These are phyloP conservation scores for Cardamine resedifolia DNA, from an alignment of 345 rosid species.

Conservation along the genomic window DNA sequence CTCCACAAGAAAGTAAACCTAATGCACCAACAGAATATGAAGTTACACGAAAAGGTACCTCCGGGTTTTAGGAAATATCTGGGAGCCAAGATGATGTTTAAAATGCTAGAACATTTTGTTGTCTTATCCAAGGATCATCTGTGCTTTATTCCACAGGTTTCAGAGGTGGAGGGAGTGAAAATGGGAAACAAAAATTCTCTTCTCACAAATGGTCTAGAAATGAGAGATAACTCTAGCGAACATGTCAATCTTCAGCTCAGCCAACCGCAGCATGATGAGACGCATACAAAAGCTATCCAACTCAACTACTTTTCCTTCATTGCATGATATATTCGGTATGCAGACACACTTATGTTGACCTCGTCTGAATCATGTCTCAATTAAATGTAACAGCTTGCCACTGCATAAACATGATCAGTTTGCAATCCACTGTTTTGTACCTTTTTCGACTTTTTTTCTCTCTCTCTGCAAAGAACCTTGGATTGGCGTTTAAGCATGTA, in stretches of 20 bases:
- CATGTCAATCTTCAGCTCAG: conserved; percentile 83
- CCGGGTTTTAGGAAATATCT: neutral
- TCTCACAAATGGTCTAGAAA: conserved; percentile 48
- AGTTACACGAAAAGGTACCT: conserved; percentile 56
- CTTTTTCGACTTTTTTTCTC: neutral
- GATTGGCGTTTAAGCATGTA: conserved; percentile 11
- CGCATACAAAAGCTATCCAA: conserved; percentile 50
- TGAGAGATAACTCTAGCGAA: conserved; percentile 53
- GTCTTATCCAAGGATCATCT: conserved; percentile 14
- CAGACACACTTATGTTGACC: neutral
- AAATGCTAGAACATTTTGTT: conserved; percentile 20
- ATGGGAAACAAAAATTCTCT: conserved; percentile 44
- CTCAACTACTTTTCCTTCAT: conserved; percentile 54
- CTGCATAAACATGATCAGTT: conserved; percentile 46
- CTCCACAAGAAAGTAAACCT: conserved; percentile 51
- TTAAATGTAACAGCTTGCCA: conserved; percentile 61
- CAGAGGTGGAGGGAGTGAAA: conserved; percentile 56
- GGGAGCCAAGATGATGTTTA: neutral
- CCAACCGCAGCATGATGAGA: conserved; percentile 65
- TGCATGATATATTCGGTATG: neutral
- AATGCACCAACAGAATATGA: conserved; percentile 52
- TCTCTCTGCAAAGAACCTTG: neutral
- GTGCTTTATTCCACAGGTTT: conserved; percentile 51
- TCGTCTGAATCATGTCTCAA: neutral
- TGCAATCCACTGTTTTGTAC: conserved; percentile 21